A percentile compares a stretch with the other conserved stretches of the same genome.
Conservation (phyloP, 768 basidiomycete species). For the Bullera alba region DNA sequence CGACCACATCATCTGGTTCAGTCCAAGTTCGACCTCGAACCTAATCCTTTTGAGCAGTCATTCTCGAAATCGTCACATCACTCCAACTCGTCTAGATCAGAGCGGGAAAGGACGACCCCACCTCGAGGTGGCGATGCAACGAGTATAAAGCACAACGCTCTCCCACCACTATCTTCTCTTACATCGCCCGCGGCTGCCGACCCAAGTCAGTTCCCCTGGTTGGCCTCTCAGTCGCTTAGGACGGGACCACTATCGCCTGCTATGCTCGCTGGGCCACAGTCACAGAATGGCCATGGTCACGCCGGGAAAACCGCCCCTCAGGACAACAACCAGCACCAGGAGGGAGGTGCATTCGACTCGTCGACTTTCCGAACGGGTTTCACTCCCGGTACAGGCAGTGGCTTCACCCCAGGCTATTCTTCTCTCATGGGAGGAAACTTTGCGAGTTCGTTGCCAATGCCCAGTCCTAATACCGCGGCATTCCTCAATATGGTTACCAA, state of each 20-base stretch:
- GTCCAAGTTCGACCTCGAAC: constrained; percentile 56
- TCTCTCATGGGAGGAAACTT: constrained; percentile 51
- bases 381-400: constrained; percentile 61
- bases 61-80: constrained; percentile 56
- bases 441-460: constrained; percentile 58
- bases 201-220: constrained; percentile 45
- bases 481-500: constrained; percentile 88
- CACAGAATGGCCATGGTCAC: constrained; percentile 25
- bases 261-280: constrained; percentile 78
- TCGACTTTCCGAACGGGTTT: constrained; percentile 68
- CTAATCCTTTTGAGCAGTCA: constrained; percentile 91
- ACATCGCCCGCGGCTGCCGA: constrained; percentile 42
- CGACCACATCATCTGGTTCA: constrained; percentile 30
- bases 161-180: constrained; percentile 43
- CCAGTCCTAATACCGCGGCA: constrained; percentile 80
- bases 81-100: constrained; percentile 19
- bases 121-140: constrained; percentile 42
- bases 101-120: constrained; percentile 52
- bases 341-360: constrained; percentile 57
- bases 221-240: constrained; percentile 67
- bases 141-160: constrained; percentile 32
- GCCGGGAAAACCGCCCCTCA: constrained; percentile 4
- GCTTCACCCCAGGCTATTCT: constrained; percentile 59
- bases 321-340: constrained; percentile 5
- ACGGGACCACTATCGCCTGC: constrained; percentile 92